Conservation (phyloP, 768 basidiomycete genomes). For the Leccinum obscurum region DNA sequence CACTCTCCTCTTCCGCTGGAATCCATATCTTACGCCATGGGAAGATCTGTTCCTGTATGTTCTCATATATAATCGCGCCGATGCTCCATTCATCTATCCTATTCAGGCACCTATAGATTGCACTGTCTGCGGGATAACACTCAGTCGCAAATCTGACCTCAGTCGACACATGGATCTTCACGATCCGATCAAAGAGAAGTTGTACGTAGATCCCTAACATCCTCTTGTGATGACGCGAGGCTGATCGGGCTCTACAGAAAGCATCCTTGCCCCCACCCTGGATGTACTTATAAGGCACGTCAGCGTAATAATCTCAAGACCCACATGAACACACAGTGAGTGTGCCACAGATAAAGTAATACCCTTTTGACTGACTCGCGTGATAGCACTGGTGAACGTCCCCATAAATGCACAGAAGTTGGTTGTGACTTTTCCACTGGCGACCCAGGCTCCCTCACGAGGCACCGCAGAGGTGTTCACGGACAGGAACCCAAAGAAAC, state of each 20-base stretch:
- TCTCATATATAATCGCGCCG: background rate
- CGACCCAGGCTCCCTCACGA: constrained; percentile 26
- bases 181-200: constrained; percentile 17
- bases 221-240: background rate
- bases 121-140: constrained; percentile 7
- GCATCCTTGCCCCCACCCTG: constrained; percentile 20
- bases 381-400: constrained; percentile 14
- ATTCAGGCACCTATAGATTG: constrained; percentile 5
- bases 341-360: background rate
- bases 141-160: constrained; percentile 30
- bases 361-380: constrained; percentile 1
- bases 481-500: constrained; percentile 16
- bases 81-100: background rate
- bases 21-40: background rate
- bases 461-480: constrained; percentile 22
- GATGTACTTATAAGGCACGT: constrained; percentile 24
- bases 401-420: constrained; percentile 15
- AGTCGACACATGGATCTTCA: constrained; percentile 30
- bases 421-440: constrained; percentile 15
- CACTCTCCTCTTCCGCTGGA: background rate
- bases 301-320: constrained; percentile 31
- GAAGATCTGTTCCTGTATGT: background rate
- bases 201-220: constrained; percentile 20
- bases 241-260: constrained; percentile 22
- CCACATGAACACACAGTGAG: constrained; percentile 34